These are phyloP conservation scores for Clonostachys rosea DNA, from an alignment of 2,329 filamentous ascomycete species.

Conservation along the genomic window DNA sequence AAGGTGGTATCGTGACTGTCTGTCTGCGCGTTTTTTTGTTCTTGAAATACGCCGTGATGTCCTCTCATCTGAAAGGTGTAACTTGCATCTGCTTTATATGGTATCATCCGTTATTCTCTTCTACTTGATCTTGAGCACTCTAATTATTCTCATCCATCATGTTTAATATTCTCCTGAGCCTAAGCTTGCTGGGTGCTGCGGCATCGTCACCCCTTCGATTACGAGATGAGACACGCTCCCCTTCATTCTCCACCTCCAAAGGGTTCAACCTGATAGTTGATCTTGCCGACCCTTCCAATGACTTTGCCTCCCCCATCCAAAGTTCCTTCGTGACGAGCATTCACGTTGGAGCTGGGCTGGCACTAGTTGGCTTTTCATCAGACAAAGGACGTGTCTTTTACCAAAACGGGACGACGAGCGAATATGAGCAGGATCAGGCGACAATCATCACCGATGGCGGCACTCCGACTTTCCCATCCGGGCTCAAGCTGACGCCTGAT, in stretches of 20 bases:
- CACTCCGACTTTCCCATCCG: slow-evolving; percentile 28
- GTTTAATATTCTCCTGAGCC: no score
- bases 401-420: slow-evolving; percentile 38
- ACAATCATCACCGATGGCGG: slow-evolving; percentile 34
- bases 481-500: slow-evolving; percentile 22
- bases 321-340: slow-evolving; percentile 30
- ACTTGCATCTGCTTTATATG: no score
- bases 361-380: slow-evolving; percentile 26
- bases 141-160: no score
- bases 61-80: no score
- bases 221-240: background rate
- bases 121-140: no score
- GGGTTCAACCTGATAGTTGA: slow-evolving; percentile 38
- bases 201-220: no score
- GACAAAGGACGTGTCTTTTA: slow-evolving; percentile 33
- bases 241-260: slow-evolving; percentile 11
- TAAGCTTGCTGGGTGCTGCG: no score
- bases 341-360: slow-evolving; percentile 35
- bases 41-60: no score
- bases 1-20: no score
- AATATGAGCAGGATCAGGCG: slow-evolving; percentile 19
- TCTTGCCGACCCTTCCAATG: slow-evolving; percentile 30
- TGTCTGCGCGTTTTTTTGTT: no score
- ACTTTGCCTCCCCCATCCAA: slow-evolving; percentile 35
- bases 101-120: no score